phyloP scores from a whole-genome alignment of 768 basidiomycete genomes.

The Pleurotus pulmonarius region DNA sequence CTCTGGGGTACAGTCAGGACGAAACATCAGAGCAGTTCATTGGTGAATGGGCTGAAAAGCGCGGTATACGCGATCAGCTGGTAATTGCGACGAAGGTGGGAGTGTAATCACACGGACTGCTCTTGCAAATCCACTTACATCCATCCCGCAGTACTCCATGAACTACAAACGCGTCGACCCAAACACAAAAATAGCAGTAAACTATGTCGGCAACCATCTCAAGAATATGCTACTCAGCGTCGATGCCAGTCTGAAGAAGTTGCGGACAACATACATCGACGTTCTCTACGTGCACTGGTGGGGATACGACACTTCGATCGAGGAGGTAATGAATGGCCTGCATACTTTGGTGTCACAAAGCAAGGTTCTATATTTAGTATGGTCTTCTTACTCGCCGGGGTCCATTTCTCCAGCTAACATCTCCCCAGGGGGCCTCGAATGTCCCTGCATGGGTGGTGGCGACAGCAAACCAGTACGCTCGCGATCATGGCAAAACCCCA shows the following conservation, averaged over 20 bases:
- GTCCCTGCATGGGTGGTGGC: constrained; percentile 48
- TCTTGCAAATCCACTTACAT: not conserved
- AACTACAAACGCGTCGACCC: constrained; percentile 24
- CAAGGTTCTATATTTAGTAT: constrained; percentile 46
- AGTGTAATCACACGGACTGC: not conserved
- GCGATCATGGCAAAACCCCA: constrained; percentile 42
- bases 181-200: constrained; percentile 25
- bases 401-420: not conserved
- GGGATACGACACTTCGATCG: constrained; percentile 49
- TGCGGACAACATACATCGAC: constrained; percentile 44
- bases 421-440: constrained; percentile 32
- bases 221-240: constrained; percentile 41
- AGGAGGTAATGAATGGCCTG: constrained; percentile 55
- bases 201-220: constrained; percentile 44
- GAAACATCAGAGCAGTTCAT: constrained; percentile 35
- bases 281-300: constrained; percentile 45
- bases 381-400: not conserved
- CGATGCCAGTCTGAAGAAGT: constrained; percentile 40
- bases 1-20: constrained; percentile 22
- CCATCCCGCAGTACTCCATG: constrained; percentile 22
- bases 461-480: constrained; percentile 47
- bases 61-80: constrained; percentile 35
- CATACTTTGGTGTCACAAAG: constrained; percentile 47
- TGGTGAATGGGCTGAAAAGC: constrained; percentile 39
- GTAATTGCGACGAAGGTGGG: constrained; percentile 30